These are phyloP conservation scores for Nicotiana rustica DNA, from an alignment of 305 asterid genomes.

Conservation along the genomic window DNA sequence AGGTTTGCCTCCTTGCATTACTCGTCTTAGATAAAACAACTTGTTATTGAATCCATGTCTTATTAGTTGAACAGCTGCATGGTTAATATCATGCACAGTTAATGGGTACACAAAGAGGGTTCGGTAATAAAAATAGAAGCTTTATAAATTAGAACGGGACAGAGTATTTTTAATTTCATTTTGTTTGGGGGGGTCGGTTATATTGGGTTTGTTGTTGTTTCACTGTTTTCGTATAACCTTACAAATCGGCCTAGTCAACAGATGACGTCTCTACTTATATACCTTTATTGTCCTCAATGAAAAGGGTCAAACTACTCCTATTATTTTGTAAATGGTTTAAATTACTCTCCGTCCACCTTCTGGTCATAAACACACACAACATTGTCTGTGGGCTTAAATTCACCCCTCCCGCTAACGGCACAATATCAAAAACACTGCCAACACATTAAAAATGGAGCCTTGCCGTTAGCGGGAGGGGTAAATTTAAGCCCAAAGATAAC, in stretches of 20 bases:
- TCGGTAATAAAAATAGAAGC: neutral
- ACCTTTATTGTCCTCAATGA: neutral
- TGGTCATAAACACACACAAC: too few species aligned
- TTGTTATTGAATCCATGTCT: neutral
- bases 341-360: too few species aligned
- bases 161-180: neutral
- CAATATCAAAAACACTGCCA: too few species aligned
- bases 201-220: too few species aligned
- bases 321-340: too few species aligned
- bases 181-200: neutral
- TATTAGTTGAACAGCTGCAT: slow-evolving; percentile 2
- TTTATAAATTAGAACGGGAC: neutral
- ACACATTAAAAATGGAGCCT: too few species aligned
- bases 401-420: too few species aligned
- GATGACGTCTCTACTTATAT: slow-evolving; percentile 7
- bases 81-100: neutral
- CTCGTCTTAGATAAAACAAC: slow-evolving; percentile 7
- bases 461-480: too few species aligned
- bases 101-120: neutral
- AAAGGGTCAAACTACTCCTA: too few species aligned
- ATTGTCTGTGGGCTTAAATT: too few species aligned
- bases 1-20: slow-evolving; percentile 56
- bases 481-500: too few species aligned
- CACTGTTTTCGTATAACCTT: neutral
- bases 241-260: neutral